Base-by-base conservation (phyloP, 1,284 basidiomycete genomes). In the Tylopilus sp. region DNA sequence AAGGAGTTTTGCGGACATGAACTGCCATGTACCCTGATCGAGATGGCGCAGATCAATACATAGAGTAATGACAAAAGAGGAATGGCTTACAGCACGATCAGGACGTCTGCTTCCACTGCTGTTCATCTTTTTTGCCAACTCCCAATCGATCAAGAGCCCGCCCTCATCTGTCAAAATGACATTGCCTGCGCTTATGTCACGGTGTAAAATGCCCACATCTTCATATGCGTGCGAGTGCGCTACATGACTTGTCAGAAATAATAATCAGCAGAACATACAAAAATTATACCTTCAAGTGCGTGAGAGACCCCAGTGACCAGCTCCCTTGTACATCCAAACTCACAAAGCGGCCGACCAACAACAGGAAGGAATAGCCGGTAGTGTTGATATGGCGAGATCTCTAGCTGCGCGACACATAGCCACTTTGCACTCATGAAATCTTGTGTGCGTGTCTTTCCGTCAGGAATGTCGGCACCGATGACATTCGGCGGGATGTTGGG, bases 401-500 rank as follows among this genome's bases (percentile, higher is more conserved):
- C 9, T 8, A 13, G 36, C 36, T 36, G 9, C 36, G 36, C 36
- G 9, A 36, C 36, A 13, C 36, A 36, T 8, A 36, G 36, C 36
- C 36, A 36, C 36, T 10, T 8, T 10, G 36, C 36, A 36, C 10
- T 36, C 36, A 36, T 8, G 12, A 36, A 36, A 8, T 36, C 36
- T 36, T 36, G 36, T 36, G 36, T 36, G 2, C 36, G 54, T 24
- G 54, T 55, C 36, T 19, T 24, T 32, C 54, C 53, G 18, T 38
- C 36, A 4, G 24, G 15, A 9, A 56, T 39, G n/a, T 56, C 54
- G 12, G 36, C 54, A 39, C 54, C 54, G 26, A 33, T 10, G 12
- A 56, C 33, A 19, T 56, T 36, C 26, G 39, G 36, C 6, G 54
- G 54, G 36, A 75, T 67, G 47, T 70, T 63, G 2, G 58, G 61